Evolutionary conservation across 768 basidiomycete species (phyloP).

Genomic region (Porphyrellus cyaneotinctus): DNA sequence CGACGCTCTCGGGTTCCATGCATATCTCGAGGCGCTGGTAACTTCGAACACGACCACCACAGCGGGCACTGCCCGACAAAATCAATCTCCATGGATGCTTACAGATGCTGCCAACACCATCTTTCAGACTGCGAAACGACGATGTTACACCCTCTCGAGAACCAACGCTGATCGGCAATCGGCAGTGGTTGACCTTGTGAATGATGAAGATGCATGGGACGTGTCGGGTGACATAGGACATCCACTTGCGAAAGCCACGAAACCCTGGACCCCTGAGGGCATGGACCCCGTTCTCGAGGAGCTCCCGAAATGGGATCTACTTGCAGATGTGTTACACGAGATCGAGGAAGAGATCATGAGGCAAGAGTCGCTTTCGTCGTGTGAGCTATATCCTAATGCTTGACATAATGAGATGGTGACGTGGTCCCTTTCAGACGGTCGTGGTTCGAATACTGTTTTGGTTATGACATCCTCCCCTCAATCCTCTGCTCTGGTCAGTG

Average conservation of each 20-base stretch:
- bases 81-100: slow-evolving; percentile 86
- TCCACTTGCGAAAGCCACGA: slow-evolving; percentile 8
- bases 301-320: slow-evolving; percentile 86
- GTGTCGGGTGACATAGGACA: slow-evolving; percentile 54
- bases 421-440: slow-evolving; percentile 24
- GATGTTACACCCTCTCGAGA: slow-evolving; percentile 65
- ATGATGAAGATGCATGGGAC: slow-evolving; percentile 75
- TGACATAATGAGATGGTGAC: background rate
- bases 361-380: slow-evolving; percentile 41
- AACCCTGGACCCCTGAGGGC: slow-evolving; percentile 64
- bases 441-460: slow-evolving; percentile 72
- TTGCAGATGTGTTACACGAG: slow-evolving; percentile 84
- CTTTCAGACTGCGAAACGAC: slow-evolving; percentile 70
- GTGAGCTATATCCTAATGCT: slow-evolving; percentile 6
- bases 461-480: slow-evolving; percentile 84
- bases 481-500: slow-evolving; percentile 68
- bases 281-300: slow-evolving; percentile 90
- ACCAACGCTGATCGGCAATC: slow-evolving; percentile 19
- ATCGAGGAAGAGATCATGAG: slow-evolving; percentile 82
- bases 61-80: slow-evolving; percentile 53
- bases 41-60: slow-evolving; percentile 51
- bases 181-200: slow-evolving; percentile 41
- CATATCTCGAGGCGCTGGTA: slow-evolving; percentile 85
- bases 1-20: slow-evolving; percentile 86
- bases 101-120: slow-evolving; percentile 89